These are phyloP conservation scores for Saccharomycopsis selenospora DNA, from an alignment of 805 yeast genomes.

Conservation along the genomic window DNA sequence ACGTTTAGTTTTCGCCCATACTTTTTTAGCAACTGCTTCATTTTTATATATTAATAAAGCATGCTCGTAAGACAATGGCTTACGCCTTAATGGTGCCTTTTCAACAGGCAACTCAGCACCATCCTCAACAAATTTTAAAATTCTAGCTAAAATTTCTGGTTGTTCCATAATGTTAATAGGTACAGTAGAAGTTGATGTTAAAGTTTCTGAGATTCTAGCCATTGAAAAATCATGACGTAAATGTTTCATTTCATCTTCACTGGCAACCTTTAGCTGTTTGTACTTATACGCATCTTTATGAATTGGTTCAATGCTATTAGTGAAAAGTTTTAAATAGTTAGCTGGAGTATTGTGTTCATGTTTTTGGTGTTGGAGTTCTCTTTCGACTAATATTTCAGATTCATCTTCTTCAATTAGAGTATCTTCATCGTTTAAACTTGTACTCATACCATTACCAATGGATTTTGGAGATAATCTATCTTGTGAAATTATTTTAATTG, in stretches of 20 bases:
- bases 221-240: neutral
- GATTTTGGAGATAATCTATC: neutral
- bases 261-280: neutral
- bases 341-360: too few species aligned
- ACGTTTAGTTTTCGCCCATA: constrained; percentile 34
- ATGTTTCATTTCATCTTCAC: neutral
- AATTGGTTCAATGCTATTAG: constrained; percentile 14
- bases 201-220: neutral
- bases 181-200: neutral
- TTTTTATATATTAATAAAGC: constrained; percentile 61
- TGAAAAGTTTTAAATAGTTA: constrained; percentile 15
- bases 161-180: constrained; percentile 3
- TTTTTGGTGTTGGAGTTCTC: too few species aligned
- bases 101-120: constrained; percentile 56
- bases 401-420: constrained; percentile 3
- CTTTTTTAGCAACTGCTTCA: constrained; percentile 37
- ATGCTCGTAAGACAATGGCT: constrained; percentile 61
- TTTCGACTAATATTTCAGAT: neutral
- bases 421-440: constrained; percentile 5
- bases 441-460: neutral
- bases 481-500: too few species aligned
- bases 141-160: constrained; percentile 15
- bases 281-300: constrained; percentile 6
- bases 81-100: constrained; percentile 50
- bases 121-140: constrained; percentile 43